phyloP scores from a whole-genome alignment of 768 basidiomycete species.

The Boletus vinaceobasis region DNA sequence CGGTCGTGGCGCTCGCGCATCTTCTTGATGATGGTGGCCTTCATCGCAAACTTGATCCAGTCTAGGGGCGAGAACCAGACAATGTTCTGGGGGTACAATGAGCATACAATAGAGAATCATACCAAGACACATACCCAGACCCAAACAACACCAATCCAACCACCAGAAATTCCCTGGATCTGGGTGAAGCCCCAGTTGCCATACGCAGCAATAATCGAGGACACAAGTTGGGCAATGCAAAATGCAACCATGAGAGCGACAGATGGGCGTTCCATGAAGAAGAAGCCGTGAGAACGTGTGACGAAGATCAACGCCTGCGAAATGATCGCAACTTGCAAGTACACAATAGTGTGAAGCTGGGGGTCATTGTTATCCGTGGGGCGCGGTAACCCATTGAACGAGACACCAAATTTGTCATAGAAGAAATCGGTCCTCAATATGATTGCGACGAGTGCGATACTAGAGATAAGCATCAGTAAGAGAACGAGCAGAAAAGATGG shows the following conservation, averaged over 20 bases:
- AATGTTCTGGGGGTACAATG: slow-evolving; percentile 61
- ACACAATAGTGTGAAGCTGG: slow-evolving; percentile 86
- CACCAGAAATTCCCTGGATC: slow-evolving; percentile 76
- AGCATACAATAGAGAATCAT: slow-evolving; percentile 2
- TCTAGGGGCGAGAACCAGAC: slow-evolving; percentile 96
- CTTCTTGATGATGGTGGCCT: slow-evolving; percentile 83
- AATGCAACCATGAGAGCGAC: slow-evolving; percentile 86
- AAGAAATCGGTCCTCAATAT: slow-evolving; percentile 90
- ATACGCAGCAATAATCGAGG: slow-evolving; percentile 93
- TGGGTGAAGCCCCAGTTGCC: slow-evolving; percentile 93
- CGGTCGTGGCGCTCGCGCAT: slow-evolving; percentile 65
- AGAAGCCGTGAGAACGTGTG: slow-evolving; percentile 91
- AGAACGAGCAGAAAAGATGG: neutral
- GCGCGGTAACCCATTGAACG: slow-evolving; percentile 35
- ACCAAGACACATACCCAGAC: slow-evolving; percentile 67
- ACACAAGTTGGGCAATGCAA: slow-evolving; percentile 89
- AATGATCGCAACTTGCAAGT: slow-evolving; percentile 97
- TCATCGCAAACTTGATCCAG: slow-evolving; percentile 95
- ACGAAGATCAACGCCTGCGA: slow-evolving; percentile 97
- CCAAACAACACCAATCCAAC: slow-evolving; percentile 98
- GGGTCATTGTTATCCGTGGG: slow-evolving; percentile 49
- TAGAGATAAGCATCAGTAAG: slow-evolving; percentile 28
- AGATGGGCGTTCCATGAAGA: slow-evolving; percentile 96
- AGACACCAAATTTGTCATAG: slow-evolving; percentile 79
- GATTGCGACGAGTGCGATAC: slow-evolving; percentile 74